Base-by-base conservation (phyloP, 768 basidiomycete genomes). In the Dacryopinax spathularia region DNA sequence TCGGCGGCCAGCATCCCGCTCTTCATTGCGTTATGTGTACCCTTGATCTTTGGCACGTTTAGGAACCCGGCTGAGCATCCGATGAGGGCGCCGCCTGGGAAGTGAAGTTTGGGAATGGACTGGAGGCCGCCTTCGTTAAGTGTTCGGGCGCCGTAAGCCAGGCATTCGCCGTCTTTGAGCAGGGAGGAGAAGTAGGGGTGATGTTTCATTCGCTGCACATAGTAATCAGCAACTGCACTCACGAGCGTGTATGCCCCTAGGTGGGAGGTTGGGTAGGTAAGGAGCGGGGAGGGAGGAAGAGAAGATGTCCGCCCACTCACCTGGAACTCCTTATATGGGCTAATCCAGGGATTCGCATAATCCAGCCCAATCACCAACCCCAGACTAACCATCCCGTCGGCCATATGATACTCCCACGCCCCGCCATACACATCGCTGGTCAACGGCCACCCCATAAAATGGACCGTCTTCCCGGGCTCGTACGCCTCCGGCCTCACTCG, bases 11-110 rank as follows among this genome's bases (percentile, higher is more conserved):
- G 79, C 88, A 97, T 97, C 31, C 96, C 96, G 35, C 88, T 91
- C 80, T 98, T 94, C 96, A 99, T 98, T 1, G 95, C 93, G 65
- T 94, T 98, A 72, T 98, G 96, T 0, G 94, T 95, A 15, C 95
- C 95, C 72, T 98, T 98, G 75, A 99, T 98, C 76, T 96, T 98
- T 15, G 94, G 88, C 12, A 96, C 82, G 75, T 98, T 98, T 65
- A 99, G 82, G 73, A 98, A 93, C 13, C 95, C 95, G 1, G 94
- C 96, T 0, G 91, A 87, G 75, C 94, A 97, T 0, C 95, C 96
- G 36, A 99, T 84, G 29, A 98, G 76, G 0, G 93, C 95, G 1
- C 95, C 95, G 1, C 96, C 94, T 0, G 96, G 96, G 92, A 99
- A 76, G 84, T 78, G 66, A 83, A 84, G 79, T 70, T 82, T 81